Conservation (phyloP, 164 flowering plant genomes). For the Sextonia rubra region DNA sequence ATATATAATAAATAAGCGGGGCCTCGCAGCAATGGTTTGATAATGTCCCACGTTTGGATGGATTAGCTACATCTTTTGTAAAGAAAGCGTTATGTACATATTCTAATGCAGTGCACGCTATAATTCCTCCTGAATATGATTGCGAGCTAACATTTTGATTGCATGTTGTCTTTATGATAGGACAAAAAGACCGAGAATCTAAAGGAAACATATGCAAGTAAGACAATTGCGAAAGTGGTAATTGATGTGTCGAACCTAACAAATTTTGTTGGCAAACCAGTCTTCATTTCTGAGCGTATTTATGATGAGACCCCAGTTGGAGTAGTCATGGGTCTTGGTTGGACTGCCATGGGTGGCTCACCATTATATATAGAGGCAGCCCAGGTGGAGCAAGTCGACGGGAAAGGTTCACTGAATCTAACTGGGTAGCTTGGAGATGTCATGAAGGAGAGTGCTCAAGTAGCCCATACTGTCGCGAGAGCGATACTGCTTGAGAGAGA, state of each 20-base stretch:
- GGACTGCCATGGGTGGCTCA: slow-evolving; percentile 99
- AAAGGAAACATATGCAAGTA: slow-evolving; percentile 33
- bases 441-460: slow-evolving; percentile 97
- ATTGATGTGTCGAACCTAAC: slow-evolving; percentile 57
- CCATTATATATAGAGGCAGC: slow-evolving; percentile 83
- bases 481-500: slow-evolving; percentile 64
- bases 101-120: background rate
- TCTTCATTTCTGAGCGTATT: slow-evolving; percentile 93
- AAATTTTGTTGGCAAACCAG: slow-evolving; percentile 93
- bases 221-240: slow-evolving; percentile 41
- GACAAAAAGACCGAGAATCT: slow-evolving; percentile 21
- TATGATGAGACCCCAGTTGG: slow-evolving; percentile 82
- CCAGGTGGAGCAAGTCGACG: slow-evolving; percentile 73
- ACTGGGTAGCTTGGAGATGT: slow-evolving; percentile 99
- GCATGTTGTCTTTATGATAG: slow-evolving; percentile 24
- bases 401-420: slow-evolving; percentile 72
- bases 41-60: no score
- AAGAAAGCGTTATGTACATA: no score
- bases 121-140: background rate
- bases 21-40: no score
- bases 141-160: background rate
- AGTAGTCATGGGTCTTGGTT: slow-evolving; percentile 98
- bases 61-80: no score
- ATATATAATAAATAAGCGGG: no score
- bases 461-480: slow-evolving; percentile 83